A percentile compares a stretch with the other conserved stretches of the same genome.
Evolutionary conservation across 2,329 filamentous ascomycete genomes (phyloP).

Genomic region (Penicillium sp.): DNA sequence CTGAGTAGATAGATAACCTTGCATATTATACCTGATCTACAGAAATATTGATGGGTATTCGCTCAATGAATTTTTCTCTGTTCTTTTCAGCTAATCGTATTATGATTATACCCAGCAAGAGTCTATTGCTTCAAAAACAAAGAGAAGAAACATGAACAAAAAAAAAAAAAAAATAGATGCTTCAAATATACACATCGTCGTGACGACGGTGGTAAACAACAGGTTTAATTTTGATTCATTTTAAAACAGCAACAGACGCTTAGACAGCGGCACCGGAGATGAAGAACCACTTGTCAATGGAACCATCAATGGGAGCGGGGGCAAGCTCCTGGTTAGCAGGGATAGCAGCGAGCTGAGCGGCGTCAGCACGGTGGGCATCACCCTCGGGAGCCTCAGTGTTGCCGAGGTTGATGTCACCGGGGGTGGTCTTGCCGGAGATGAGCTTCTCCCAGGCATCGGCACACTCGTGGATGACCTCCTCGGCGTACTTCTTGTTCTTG

Average conservation of each 20-base stretch:
- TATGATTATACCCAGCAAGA: neutral
- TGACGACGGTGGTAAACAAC: slow-evolving; percentile 3
- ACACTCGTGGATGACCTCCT: slow-evolving; percentile 94
- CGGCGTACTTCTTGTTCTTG: slow-evolving; percentile 99
- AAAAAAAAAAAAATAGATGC: neutral
- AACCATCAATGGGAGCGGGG: slow-evolving; percentile 87
- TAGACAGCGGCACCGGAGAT: slow-evolving; percentile 93
- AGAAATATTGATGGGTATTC: neutral
- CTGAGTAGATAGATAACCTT: neutral
- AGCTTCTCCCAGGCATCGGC: slow-evolving; percentile 96
- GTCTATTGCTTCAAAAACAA: slow-evolving; percentile 2
- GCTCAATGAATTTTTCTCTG: neutral
- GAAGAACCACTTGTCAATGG: slow-evolving; percentile 99
- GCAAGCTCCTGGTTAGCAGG: slow-evolving; percentile 76
- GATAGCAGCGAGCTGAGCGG: slow-evolving; percentile 72
- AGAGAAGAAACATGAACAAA: neutral
- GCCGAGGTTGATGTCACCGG: slow-evolving; percentile 75
- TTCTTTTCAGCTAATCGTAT: slow-evolving; percentile 3
- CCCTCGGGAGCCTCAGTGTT: slow-evolving; percentile 71
- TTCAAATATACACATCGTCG: slow-evolving; percentile 7
- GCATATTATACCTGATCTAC: slow-evolving; percentile 1
- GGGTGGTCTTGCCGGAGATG: slow-evolving; percentile 81
- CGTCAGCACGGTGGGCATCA: slow-evolving; percentile 71
- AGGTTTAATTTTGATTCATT: slow-evolving; percentile 28
- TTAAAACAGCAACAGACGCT: slow-evolving; percentile 24